phyloP scores from a whole-genome alignment of 306 rosid genomes.

The Rosa multiflora region DNA sequence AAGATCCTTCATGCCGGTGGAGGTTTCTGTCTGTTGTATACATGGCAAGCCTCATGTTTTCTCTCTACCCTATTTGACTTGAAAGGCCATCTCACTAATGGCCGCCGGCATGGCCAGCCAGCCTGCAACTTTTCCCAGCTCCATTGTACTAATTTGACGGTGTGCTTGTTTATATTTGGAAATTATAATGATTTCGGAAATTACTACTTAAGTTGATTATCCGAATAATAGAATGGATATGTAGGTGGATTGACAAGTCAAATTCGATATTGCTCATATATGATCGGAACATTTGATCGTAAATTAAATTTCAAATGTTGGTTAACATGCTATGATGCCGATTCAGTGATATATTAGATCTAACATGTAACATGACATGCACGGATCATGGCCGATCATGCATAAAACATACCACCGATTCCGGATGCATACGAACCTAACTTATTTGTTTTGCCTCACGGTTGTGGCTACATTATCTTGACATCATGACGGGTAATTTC shows the following conservation, averaged over 20 bases:
- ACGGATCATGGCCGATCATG: neutral
- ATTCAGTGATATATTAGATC: neutral
- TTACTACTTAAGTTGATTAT: neutral
- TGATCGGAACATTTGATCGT: neutral
- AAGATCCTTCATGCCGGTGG: conserved; percentile 23
- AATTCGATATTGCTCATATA: too few relatives aligned
- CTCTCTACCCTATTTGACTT: conserved; percentile 20
- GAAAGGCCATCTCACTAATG: neutral
- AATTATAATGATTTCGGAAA: neutral
- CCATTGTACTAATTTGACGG: neutral
- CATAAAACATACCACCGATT: neutral
- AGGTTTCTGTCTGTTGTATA: conserved; percentile 25
- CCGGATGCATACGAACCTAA: neutral
- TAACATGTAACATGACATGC: neutral
- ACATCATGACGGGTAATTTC: conserved; percentile 2
- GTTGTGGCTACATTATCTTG: neutral
- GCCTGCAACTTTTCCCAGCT: neutral
- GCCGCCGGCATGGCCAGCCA: conserved; percentile 10
- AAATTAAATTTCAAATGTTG: neutral
- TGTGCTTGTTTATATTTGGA: neutral
- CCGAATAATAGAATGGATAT: too few relatives aligned
- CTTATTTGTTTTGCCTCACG: neutral
- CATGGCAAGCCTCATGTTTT: conserved; percentile 20
- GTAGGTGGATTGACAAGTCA: neutral
- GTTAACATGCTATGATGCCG: neutral